Evolutionary conservation across 805 yeast species (phyloP).

Genomic region (Kluyveromyces starmeri): DNA sequence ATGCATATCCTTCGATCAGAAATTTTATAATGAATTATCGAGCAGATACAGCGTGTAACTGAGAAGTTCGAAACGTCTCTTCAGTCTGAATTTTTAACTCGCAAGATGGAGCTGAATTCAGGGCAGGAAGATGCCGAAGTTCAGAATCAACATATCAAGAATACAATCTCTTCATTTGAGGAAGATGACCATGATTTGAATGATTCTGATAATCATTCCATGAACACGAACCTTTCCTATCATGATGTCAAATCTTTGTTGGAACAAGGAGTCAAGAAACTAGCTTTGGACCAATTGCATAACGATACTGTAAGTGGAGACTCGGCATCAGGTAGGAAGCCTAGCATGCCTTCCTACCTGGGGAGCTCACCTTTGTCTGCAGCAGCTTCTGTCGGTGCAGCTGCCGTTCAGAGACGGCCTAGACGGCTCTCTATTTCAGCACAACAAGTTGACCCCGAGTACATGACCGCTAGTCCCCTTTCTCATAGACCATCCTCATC

Average conservation of each 20-base stretch:
- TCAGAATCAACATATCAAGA: too few relatives aligned
- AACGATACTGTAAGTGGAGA: slow-evolving; percentile 3
- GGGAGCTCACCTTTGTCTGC: slow-evolving; percentile 1
- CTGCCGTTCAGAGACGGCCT: slow-evolving; percentile 1
- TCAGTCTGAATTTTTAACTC: too few relatives aligned
- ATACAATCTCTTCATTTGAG: slow-evolving; percentile 1
- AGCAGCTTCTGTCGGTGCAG: slow-evolving; percentile 2
- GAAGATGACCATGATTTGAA: slow-evolving; percentile 9
- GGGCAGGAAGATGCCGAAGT: too few relatives aligned
- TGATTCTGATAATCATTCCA: slow-evolving; percentile 7
- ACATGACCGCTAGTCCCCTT: background rate
- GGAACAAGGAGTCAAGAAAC: slow-evolving; percentile 24
- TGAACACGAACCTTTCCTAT: slow-evolving; percentile 26
- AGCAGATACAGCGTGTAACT: too few relatives aligned
- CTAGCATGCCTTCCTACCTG: background rate
- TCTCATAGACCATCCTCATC: background rate
- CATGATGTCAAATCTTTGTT: slow-evolving; percentile 25
- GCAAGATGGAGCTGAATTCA: too few relatives aligned
- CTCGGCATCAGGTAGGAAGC: background rate
- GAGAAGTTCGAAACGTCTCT: too few relatives aligned
- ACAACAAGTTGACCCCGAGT: background rate
- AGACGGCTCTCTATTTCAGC: slow-evolving; percentile 2
- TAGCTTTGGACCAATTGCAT: slow-evolving; percentile 19
- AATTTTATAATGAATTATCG: too few relatives aligned
- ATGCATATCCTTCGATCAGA: too few relatives aligned